These are phyloP conservation scores for Nothomitra cinnamomea DNA, from an alignment of 2,329 filamentous ascomycete genomes.

Conservation along the genomic window DNA sequence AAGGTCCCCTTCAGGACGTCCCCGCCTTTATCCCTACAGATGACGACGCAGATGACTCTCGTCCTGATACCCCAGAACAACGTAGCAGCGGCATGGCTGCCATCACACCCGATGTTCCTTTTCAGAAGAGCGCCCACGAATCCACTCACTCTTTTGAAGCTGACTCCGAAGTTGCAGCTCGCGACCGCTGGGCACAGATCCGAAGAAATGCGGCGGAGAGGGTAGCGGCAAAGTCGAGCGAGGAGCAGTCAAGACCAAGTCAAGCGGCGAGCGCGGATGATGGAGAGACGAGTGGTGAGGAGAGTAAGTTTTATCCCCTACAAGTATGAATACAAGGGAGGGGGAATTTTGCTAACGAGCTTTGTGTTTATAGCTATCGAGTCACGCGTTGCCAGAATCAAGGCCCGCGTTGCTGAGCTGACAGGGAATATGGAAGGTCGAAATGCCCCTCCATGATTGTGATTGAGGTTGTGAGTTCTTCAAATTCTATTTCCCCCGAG, in stretches of 20 bases:
- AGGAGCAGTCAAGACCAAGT: constrained; percentile 43
- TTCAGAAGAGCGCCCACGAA: constrained; percentile 15
- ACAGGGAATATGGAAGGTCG: constrained; percentile 65
- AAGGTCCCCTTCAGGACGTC: constrained; percentile 74
- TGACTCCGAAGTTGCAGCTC: constrained; percentile 13
- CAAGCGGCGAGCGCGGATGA: constrained; percentile 48
- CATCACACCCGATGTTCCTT: background rate
- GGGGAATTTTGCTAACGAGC: constrained; percentile 6
- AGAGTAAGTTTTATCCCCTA: constrained; percentile 47
- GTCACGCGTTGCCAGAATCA: constrained; percentile 90
- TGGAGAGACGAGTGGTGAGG: constrained; percentile 85
- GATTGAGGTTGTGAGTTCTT: background rate
- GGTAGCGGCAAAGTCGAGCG: constrained; percentile 45
- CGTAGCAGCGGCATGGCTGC: background rate
- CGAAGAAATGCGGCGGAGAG: constrained; percentile 83
- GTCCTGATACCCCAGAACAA: background rate
- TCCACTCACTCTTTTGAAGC: constrained; percentile 12
- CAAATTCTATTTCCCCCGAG: too few relatives aligned
- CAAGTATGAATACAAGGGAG: background rate
- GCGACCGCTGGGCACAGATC: constrained; percentile 91
- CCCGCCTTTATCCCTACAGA: constrained; percentile 58
- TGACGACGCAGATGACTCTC: constrained; percentile 8
- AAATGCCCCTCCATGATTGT: background rate
- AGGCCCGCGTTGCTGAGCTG: constrained; percentile 86
- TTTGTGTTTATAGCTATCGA: constrained; percentile 55